Conservation (phyloP, 805 yeast species). For the Ogataea pilisensis region DNA sequence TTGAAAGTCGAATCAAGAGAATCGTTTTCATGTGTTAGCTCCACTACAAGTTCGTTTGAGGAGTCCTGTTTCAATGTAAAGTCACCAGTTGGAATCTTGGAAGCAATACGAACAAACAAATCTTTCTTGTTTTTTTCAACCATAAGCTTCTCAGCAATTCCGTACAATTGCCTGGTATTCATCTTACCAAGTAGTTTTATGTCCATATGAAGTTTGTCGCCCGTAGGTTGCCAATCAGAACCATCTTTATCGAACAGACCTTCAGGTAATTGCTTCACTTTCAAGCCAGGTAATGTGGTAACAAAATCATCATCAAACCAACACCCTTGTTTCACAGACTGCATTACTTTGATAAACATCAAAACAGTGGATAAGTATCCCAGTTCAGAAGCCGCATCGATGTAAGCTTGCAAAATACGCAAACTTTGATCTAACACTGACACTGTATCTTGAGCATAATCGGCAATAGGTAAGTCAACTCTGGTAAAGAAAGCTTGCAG, state of each 20-base stretch:
- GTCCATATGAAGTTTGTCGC: conserved; percentile 15
- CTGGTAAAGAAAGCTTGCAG: conserved; percentile 70
- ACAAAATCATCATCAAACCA: conserved; percentile 83
- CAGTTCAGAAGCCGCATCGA: conserved; percentile 83
- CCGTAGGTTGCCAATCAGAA: conserved; percentile 30
- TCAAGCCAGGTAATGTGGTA: conserved; percentile 48
- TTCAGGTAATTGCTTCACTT: conserved; percentile 17
- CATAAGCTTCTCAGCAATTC: conserved; percentile 35
- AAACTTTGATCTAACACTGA: conserved; percentile 91
- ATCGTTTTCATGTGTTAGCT: conserved; percentile 49
- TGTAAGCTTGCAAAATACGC: conserved; percentile 88
- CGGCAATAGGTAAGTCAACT: conserved; percentile 85
- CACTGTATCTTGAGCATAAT: conserved; percentile 89
- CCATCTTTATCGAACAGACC: conserved; percentile 32
- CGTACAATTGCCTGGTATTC: conserved; percentile 31
- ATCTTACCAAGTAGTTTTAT: conserved; percentile 42
- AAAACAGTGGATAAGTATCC: conserved; percentile 65
- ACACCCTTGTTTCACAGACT: conserved; percentile 79
- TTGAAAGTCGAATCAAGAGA: conserved; percentile 56
- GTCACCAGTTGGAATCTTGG: conserved; percentile 59
- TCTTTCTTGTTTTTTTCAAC: conserved; percentile 40
- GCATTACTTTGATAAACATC: conserved; percentile 66
- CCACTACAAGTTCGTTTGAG: conserved; percentile 36
- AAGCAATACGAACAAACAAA: conserved; percentile 49
- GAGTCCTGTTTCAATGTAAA: conserved; percentile 36